Percentiles rank a stretch among this genome's conserved stretches.
Conservation (phyloP, 1,284 basidiomycete genomes). For the Anthracocystis setariae region DNA sequence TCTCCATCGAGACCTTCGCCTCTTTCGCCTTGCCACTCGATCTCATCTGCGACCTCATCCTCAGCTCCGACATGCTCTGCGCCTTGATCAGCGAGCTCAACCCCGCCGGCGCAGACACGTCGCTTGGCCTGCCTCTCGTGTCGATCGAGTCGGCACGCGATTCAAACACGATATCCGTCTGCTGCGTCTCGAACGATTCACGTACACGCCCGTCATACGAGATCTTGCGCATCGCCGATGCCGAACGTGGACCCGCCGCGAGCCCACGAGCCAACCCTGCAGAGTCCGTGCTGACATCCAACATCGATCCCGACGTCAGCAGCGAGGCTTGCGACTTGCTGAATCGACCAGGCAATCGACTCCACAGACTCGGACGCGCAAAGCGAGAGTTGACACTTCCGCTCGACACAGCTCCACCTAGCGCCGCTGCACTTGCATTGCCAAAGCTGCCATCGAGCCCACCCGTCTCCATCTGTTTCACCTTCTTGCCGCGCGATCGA, state of each 20-base stretch:
- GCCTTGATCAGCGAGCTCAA: conserved; percentile 23
- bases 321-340: conserved; percentile 46
- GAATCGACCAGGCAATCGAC: conserved; percentile 39
- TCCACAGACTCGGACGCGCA: conserved; percentile 29
- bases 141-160: conserved; percentile 44
- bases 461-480: conserved; percentile 10
- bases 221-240: conserved; percentile 41
- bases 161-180: conserved; percentile 43
- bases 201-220: conserved; percentile 38
- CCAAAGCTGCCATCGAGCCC: conserved; percentile 25
- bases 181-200: conserved; percentile 46
- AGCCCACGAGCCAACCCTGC: conserved; percentile 15
- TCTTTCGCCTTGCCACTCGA: conserved; percentile 16
- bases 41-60: conserved; percentile 26
- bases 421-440: too few relatives aligned
- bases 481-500: conserved; percentile 28
- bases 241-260: conserved; percentile 28
- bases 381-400: conserved; percentile 20
- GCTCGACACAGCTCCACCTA: conserved; percentile 2
- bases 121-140: conserved; percentile 26
- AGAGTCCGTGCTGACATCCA: conserved; percentile 28
- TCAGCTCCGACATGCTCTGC: conserved; percentile 40
- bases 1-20: conserved; percentile 28
- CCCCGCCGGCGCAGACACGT: conserved; percentile 15
- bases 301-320: conserved; percentile 21